These are phyloP conservation scores for Nemania abortiva DNA, from an alignment of 2,329 filamentous ascomycete species.

Conservation along the genomic window DNA sequence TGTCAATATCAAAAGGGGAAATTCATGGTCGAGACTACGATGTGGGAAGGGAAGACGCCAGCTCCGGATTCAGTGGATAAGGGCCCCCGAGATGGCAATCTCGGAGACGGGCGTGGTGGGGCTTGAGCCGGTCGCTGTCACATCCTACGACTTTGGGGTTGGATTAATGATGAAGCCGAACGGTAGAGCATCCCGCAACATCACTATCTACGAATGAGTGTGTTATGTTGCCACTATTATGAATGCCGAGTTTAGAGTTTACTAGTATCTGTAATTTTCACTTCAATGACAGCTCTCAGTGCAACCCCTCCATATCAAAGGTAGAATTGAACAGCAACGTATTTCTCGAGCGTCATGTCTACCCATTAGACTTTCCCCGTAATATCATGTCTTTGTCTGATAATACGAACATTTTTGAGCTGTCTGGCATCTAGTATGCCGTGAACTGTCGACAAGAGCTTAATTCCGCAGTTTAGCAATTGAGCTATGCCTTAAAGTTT, in stretches of 20 bases:
- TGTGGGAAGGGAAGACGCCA: conserved; percentile 64
- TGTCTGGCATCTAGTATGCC: no score
- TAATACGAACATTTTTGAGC: no score
- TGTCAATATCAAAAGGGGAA: conserved; percentile 68
- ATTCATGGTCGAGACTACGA: conserved; percentile 73
- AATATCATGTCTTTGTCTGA: no score
- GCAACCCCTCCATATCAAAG: not conserved
- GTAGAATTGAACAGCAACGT: no score
- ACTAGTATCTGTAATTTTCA: not conserved
- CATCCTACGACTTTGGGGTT: not conserved
- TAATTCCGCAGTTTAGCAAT: no score
- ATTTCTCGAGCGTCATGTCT: no score
- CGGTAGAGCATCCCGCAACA: no score
- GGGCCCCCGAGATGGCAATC: conserved; percentile 27
- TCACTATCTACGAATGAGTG: no score
- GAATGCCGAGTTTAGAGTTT: conserved; percentile 4
- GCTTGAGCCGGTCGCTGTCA: conserved; percentile 13
- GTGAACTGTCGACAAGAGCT: no score
- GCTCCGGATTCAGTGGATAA: conserved; percentile 19
- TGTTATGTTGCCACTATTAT: no score
- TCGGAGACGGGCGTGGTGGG: conserved; percentile 29
- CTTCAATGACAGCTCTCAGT: not conserved
- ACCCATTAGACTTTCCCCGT: no score
- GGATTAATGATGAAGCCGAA: not conserved
- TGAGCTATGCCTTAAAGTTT: no score